Conservation (phyloP, 2,329 filamentous ascomycete species). For the Ascochyta koolunga region DNA sequence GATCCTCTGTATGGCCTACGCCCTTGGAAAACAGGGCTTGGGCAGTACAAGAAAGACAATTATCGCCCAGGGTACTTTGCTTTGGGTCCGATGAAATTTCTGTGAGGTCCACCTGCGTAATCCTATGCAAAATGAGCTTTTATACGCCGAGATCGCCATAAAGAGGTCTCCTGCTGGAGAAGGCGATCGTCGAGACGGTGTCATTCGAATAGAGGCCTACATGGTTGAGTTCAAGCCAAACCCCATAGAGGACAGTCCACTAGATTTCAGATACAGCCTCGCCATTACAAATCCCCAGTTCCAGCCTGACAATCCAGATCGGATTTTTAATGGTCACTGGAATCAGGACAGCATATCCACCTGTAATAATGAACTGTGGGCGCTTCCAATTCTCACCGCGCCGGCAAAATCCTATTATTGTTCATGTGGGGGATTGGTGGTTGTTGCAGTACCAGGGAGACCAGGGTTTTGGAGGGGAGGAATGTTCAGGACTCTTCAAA, state of each 20-base stretch:
- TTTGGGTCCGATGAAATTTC: not conserved
- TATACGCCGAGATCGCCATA: not conserved
- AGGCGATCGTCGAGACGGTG: not conserved
- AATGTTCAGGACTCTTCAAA: no score
- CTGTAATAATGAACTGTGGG: not conserved
- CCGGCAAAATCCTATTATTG: not conserved
- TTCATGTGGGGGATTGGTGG: not conserved
- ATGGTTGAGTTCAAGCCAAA: not conserved
- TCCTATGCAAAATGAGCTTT: not conserved
- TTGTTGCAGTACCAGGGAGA: not conserved
- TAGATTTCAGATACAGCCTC: not conserved
- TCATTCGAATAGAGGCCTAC: not conserved
- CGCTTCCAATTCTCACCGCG: not conserved
- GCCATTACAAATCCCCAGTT: not conserved
- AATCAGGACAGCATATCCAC: not conserved
- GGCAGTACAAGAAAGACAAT: conserved; percentile 2
- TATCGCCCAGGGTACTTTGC: not conserved
- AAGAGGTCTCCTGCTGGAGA: not conserved
- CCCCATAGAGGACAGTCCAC: not conserved
- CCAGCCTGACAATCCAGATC: not conserved
- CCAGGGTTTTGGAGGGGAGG: not conserved
- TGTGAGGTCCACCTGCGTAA: not conserved
- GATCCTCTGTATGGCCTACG: not conserved
- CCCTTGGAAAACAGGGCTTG: conserved; percentile 1
- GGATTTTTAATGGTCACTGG: not conserved